Evolutionary conservation across 1,284 basidiomycete genomes (phyloP).

Genomic region (Cutaneotrichosporon cavernicola): DNA sequence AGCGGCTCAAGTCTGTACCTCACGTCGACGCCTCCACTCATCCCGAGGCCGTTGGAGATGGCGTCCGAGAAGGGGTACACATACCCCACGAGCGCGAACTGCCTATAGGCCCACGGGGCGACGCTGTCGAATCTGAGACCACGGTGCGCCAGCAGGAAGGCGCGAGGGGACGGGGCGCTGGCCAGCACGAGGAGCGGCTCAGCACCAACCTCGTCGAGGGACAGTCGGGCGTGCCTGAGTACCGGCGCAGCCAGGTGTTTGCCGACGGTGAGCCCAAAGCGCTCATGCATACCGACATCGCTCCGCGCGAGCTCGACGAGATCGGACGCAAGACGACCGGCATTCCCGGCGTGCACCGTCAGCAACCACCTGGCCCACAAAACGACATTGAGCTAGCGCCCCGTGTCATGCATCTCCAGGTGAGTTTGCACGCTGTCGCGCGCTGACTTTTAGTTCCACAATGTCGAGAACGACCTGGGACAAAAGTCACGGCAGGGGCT

Average conservation of each 20-base stretch:
- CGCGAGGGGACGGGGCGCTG: constrained; percentile 34
- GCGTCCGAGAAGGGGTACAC: background rate
- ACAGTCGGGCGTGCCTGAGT: background rate
- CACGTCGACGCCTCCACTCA: background rate
- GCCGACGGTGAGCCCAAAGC: constrained; percentile 9
- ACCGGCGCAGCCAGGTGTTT: background rate
- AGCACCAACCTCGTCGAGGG: constrained; percentile 15
- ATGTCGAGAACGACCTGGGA: constrained; percentile 6
- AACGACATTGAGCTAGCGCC: constrained; percentile 48
- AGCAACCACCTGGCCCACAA: constrained; percentile 44
- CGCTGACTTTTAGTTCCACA: constrained; percentile 15
- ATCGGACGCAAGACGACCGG: constrained; percentile 28
- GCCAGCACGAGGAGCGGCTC: constrained; percentile 34
- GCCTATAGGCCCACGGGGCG: constrained; percentile 22
- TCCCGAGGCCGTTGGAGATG: background rate
- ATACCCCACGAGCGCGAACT: constrained; percentile 13
- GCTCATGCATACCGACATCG: background rate
- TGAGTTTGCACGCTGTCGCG: constrained; percentile 23
- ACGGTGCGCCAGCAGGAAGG: constrained; percentile 33
- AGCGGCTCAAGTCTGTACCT: background rate
- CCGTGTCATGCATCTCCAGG: constrained; percentile 42
- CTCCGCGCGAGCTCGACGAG: constrained; percentile 27
- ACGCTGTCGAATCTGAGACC: constrained; percentile 16
- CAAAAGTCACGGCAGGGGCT: constrained; percentile 26
- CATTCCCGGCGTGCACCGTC: constrained; percentile 38